phyloP scores from a whole-genome alignment of 1,284 basidiomycete species.

The Mycena sp. region DNA sequence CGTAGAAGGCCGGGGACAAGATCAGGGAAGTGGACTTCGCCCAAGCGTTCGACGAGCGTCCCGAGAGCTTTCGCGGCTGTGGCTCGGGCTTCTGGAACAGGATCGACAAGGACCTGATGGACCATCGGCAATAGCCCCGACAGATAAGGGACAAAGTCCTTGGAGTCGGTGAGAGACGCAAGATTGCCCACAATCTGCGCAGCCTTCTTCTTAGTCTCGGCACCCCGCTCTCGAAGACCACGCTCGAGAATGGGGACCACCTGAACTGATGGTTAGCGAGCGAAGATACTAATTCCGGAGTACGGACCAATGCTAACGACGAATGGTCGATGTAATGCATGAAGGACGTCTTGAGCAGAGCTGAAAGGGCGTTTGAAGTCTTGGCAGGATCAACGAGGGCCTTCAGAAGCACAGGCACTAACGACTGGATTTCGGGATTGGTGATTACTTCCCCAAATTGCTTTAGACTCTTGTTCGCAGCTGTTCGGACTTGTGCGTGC shows the following conservation, averaged over 20 bases:
- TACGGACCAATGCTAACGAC: slow-evolving; percentile 89
- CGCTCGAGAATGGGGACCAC: slow-evolving; percentile 97
- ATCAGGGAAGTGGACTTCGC: slow-evolving; percentile 96
- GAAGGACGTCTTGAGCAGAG: slow-evolving; percentile 94
- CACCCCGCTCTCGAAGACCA: slow-evolving; percentile 91
- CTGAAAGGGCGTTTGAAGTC: slow-evolving; percentile 85
- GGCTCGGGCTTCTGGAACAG: slow-evolving; percentile 96
- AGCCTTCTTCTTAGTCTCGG: slow-evolving; percentile 95
- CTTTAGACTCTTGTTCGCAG: slow-evolving; percentile 96
- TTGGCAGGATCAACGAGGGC: slow-evolving; percentile 97
- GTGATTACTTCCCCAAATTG: slow-evolving; percentile 97
- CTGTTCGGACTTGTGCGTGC: slow-evolving; percentile 93
- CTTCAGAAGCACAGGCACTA: slow-evolving; percentile 94
- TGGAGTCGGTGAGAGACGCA: slow-evolving; percentile 93
- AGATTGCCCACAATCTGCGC: slow-evolving; percentile 98
- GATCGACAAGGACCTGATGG: slow-evolving; percentile 92
- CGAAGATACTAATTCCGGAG: slow-evolving; percentile 1
- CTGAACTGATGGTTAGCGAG: slow-evolving; percentile 49
- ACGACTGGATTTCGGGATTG: slow-evolving; percentile 93
- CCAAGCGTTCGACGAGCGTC: slow-evolving; percentile 94
- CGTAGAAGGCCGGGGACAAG: slow-evolving; percentile 91
- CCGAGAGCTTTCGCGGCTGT: slow-evolving; percentile 99
- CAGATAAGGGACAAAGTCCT: slow-evolving; percentile 98
- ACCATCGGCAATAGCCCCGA: slow-evolving; percentile 90
- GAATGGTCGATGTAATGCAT: slow-evolving; percentile 99